These are phyloP conservation scores for Dichotomocladium elegans DNA, from an alignment of 371 early-diverging fungal genomes.

Conservation along the genomic window DNA sequence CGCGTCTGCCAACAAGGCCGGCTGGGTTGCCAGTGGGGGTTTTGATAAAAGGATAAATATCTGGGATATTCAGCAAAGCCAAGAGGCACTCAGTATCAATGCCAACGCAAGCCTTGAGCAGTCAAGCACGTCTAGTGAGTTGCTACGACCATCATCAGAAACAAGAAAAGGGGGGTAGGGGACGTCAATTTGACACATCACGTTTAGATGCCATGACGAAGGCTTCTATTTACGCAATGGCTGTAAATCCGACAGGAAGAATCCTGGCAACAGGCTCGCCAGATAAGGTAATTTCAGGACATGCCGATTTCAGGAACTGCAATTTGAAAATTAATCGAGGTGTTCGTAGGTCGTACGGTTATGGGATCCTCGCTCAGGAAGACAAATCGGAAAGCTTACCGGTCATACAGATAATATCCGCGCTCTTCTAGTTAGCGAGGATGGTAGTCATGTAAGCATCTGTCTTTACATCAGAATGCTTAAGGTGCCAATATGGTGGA, in stretches of 20 bases:
- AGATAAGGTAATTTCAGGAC: conserved; percentile 62
- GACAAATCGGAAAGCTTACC: conserved; percentile 70
- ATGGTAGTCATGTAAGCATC: conserved; percentile 72
- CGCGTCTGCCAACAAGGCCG: conserved; percentile 63
- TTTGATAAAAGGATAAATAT: conserved; percentile 83
- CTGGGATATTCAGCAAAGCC: conserved; percentile 75
- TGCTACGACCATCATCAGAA: too few species aligned
- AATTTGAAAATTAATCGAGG: background rate
- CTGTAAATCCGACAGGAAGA: conserved; percentile 65
- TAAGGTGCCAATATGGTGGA: too few species aligned
- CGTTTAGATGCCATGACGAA: conserved; percentile 35
- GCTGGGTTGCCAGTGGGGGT: conserved; percentile 91
- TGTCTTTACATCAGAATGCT: too few species aligned
- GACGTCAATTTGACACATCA: too few species aligned
- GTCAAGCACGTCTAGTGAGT: too few species aligned
- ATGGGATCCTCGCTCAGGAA: conserved; percentile 84
- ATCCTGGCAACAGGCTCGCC: conserved; percentile 84
- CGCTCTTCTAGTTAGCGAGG: conserved; percentile 80
- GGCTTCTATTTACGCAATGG: conserved; percentile 75
- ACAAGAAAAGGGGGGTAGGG: too few species aligned
- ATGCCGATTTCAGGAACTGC: background rate
- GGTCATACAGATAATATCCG: conserved; percentile 96
- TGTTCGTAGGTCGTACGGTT: conserved; percentile 62
- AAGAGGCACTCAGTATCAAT: conserved; percentile 25
- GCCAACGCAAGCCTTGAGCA: background rate